Evolutionary conservation across 441 rosid species (phyloP).

Genomic region (Gossypium gossypioides): DNA sequence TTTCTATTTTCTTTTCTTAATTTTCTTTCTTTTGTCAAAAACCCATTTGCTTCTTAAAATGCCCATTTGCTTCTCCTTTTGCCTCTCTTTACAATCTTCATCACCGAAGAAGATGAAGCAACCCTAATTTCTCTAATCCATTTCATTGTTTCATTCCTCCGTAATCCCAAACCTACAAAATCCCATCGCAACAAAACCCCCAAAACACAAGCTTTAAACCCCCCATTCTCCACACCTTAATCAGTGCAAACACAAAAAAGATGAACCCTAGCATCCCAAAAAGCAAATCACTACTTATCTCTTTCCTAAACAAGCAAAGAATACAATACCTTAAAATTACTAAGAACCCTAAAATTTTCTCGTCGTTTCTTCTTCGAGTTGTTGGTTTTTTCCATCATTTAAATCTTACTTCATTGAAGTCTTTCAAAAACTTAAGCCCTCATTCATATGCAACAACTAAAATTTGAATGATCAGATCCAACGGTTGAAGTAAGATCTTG

Average conservation of each 20-base stretch:
- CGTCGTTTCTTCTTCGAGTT: conserved; percentile 12
- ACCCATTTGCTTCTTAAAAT: background rate
- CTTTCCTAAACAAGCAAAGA: conserved; percentile 21
- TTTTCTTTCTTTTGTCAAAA: no score
- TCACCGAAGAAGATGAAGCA: conserved; percentile 18
- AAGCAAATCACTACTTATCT: conserved; percentile 19
- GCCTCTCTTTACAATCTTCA: conserved; percentile 17
- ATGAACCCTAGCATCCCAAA: conserved; percentile 25
- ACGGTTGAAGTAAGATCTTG: conserved; percentile 36
- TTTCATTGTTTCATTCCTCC: conserved; percentile 19
- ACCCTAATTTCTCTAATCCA: conserved; percentile 17
- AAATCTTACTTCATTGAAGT: conserved; percentile 28
- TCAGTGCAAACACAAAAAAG: conserved; percentile 13
- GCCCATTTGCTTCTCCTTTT: conserved; percentile 23
- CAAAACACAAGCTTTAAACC: conserved; percentile 27
- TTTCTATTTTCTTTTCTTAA: no score
- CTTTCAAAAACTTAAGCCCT: conserved; percentile 20
- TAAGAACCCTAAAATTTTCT: conserved; percentile 14
- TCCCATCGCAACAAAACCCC: conserved; percentile 24
- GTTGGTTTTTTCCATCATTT: conserved; percentile 28
- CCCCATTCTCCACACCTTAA: conserved; percentile 14
- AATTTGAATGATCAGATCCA: conserved; percentile 24
- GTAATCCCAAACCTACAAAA: conserved; percentile 23
- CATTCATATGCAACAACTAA: conserved; percentile 22
- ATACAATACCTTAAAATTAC: conserved; percentile 16